Evolutionary conservation across 176 grass and related monocot genomes (phyloP), one percentile per base, ranked within the genome.

Genomic region (Carex littledalei): DNA sequence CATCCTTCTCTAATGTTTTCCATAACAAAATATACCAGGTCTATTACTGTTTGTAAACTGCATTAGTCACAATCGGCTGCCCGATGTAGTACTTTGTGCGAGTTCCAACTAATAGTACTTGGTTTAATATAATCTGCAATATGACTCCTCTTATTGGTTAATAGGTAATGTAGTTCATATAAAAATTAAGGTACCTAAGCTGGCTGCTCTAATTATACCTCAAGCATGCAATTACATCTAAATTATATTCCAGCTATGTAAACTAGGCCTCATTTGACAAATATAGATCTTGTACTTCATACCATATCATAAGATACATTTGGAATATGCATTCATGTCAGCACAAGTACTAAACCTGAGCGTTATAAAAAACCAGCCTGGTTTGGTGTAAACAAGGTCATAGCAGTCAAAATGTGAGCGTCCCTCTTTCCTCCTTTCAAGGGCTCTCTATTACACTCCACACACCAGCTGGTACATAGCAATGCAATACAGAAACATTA

Each of bases 41-140:
- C 29, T 29, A 29, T 29, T 29, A 29, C 29, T 29, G 29, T 29
- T 29, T 29, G 29, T 29, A 2, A 29, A 29, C 88, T 86, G 96
- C 96, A 91, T 98, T 98, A n/a, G 96, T 98, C 63, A 98, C 96
- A 73, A 98, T 89, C 67, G 96, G 96, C 82, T 90, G 92, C 56
- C 96, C 96, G 47, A 98, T 95, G 80, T 98, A 98, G 54, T 90
- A 84, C 87, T 95, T 94, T 53, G 90, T 85, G 87, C 96, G 86
- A 49, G 96, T 98, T 84, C 93, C 94, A 60, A 98, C 93, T 6
- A 98, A 82, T 43, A 98, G 83, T 22, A 98, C 96, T 85, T 98
- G 93, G 89, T 93, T 98, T 64, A 98, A 86, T 87, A 98, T 89
- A 65, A 98, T 98, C 95, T 98, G 91, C 68, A 67, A 52, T 77